phyloP scores from a whole-genome alignment of 2,329 filamentous ascomycete genomes.

The Orbilia blumenaviensis region DNA sequence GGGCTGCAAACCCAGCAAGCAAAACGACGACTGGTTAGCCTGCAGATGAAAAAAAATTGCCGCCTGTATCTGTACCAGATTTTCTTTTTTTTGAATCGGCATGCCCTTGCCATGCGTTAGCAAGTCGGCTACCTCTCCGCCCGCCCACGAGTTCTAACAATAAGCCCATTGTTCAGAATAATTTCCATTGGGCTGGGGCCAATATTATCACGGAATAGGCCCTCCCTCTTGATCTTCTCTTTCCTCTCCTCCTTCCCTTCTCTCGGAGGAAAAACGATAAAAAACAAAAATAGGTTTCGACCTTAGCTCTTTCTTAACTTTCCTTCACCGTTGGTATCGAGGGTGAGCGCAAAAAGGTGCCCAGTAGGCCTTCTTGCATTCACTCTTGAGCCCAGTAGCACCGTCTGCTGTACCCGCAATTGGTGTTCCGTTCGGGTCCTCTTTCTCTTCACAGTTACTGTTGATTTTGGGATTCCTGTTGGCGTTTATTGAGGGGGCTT shows the following conservation, averaged over 20 bases:
- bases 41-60: constrained; percentile 52
- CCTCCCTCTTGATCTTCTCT: constrained; percentile 42
- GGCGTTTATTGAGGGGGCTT: constrained; percentile 52
- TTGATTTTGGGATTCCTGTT: constrained; percentile 36
- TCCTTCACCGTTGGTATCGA: constrained; percentile 41
- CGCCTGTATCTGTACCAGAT: constrained; percentile 37
- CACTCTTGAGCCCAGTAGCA: constrained; percentile 42
- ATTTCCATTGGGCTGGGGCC: constrained; percentile 46
- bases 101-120: constrained; percentile 53
- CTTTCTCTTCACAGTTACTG: constrained; percentile 43
- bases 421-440: constrained; percentile 36
- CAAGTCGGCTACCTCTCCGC: constrained; percentile 52
- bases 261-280: constrained; percentile 34
- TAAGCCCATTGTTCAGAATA: constrained; percentile 50
- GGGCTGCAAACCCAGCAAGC: constrained; percentile 39
- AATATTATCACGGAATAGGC: constrained; percentile 35
- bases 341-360: constrained; percentile 54
- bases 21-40: constrained; percentile 41
- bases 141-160: constrained; percentile 51
- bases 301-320: constrained; percentile 35
- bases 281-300: constrained; percentile 41
- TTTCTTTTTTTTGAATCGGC: constrained; percentile 37
- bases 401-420: constrained; percentile 40
- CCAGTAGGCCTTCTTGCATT: constrained; percentile 51
- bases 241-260: constrained; percentile 28